phyloP scores from a whole-genome alignment of 345 rosid species.

The Streptanthus diversifolius region DNA sequence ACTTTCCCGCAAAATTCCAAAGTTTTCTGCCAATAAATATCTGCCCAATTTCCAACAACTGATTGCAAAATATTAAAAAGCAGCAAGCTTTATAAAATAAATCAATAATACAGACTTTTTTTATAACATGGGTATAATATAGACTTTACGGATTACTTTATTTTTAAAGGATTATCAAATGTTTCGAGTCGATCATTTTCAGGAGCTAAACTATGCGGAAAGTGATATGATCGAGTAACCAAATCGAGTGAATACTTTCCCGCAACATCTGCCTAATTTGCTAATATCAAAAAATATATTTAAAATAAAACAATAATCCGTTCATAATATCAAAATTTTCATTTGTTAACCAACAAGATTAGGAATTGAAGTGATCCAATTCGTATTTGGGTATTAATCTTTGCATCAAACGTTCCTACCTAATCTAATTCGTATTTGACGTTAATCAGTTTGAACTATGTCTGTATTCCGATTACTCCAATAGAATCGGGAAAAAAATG shows the following conservation, averaged over 20 bases:
- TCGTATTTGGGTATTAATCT: neutral
- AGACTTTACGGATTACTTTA: no score
- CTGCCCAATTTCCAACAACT: slow-evolving; percentile 26
- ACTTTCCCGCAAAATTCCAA: slow-evolving; percentile 31
- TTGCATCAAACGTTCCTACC: neutral
- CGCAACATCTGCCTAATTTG: neutral
- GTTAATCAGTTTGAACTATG: neutral
- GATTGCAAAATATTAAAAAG: neutral
- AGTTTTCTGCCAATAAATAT: slow-evolving; percentile 8
- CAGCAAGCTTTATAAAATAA: neutral
- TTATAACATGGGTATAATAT: no score
- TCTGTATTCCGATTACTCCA: neutral
- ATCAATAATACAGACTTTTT: no score
- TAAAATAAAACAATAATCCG: neutral
- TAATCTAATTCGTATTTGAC: neutral
- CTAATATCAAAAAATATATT: neutral
- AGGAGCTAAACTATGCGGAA: neutral
- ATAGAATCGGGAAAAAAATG: no score
- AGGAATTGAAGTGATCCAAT: neutral
- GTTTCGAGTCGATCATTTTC: no score
- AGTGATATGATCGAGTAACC: neutral
- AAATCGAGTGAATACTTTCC: no score
- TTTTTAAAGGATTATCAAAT: no score
- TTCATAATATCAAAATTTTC: neutral
- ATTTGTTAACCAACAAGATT: neutral